Percentiles rank a stretch among this genome's conserved stretches.
phyloP scores from a whole-genome alignment of 495 filamentous ascomycete genomes.

The Aspergillus sclerotiicarbonarius region DNA sequence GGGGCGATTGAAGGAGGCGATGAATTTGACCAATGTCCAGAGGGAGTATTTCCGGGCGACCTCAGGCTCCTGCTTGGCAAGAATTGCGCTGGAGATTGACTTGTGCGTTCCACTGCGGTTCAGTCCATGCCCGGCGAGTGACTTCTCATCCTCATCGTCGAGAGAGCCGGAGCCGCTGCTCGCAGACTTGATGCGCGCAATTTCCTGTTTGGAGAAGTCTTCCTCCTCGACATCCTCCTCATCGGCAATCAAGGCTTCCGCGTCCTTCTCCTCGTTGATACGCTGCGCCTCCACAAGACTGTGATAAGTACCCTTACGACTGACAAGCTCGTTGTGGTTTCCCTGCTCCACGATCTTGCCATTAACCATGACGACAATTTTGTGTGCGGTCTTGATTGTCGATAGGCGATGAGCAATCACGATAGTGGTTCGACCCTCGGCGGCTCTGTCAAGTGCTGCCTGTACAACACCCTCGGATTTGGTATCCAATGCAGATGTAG shows the following conservation, averaged over 20 bases:
- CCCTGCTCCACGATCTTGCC: constrained; percentile 90
- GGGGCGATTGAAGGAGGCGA: constrained; percentile 74
- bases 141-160: constrained; percentile 24
- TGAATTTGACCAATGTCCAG: constrained; percentile 82
- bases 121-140: constrained; percentile 19
- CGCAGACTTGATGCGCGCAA: constrained; percentile 31
- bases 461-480: constrained; percentile 95
- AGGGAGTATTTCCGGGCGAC: constrained; percentile 60
- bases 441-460: constrained; percentile 82
- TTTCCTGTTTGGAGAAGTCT: constrained; percentile 22
- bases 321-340: constrained; percentile 69
- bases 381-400: constrained; percentile 90
- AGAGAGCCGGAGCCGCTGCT: constrained; percentile 25
- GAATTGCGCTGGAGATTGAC: constrained; percentile 71
- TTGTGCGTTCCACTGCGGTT: constrained; percentile 57
- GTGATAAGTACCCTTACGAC: constrained; percentile 60
- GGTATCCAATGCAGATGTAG: constrained; percentile 92
- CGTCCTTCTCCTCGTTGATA: constrained; percentile 65
- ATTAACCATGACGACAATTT: constrained; percentile 88
- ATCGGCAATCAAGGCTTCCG: constrained; percentile 36
- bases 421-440: constrained; percentile 91
- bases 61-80: constrained; percentile 53
- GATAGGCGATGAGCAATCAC: constrained; percentile 93
- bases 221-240: constrained; percentile 33
- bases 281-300: constrained; percentile 78